phyloP scores from a whole-genome alignment of 2,329 filamentous ascomycete species.

The Eutypa lata region DNA sequence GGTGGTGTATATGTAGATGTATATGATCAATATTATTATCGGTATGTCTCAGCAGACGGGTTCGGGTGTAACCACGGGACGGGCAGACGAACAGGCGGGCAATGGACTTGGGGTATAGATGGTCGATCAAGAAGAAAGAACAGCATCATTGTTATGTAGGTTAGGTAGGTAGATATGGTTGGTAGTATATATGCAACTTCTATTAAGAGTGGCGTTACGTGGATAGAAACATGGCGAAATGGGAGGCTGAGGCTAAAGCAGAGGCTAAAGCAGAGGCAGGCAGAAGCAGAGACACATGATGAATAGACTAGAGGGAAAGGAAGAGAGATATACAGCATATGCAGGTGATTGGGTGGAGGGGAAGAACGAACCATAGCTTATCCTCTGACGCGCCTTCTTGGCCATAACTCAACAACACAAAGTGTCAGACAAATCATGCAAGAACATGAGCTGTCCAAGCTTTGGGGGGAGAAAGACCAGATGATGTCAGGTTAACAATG shows the following conservation, averaged over 20 bases:
- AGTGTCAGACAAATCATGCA: constrained; percentile 17
- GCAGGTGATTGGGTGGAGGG: constrained; percentile 1
- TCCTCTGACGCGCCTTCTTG: constrained; percentile 63
- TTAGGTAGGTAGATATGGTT: neutral
- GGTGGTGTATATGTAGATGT: neutral
- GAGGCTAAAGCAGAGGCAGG: neutral
- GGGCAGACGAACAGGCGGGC: constrained; percentile 1
- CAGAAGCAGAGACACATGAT: neutral
- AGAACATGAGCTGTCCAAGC: neutral
- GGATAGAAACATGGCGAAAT: no score
- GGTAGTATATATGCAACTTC: neutral
- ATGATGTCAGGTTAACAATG: neutral
- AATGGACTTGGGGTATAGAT: neutral
- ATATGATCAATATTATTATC: neutral
- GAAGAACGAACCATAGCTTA: constrained; percentile 58
- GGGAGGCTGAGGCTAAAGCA: no score
- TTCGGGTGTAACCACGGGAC: constrained; percentile 1
- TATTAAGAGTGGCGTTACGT: neutral
- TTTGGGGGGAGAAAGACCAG: neutral
- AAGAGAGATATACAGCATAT: neutral
- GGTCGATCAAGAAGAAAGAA: neutral
- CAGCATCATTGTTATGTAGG: neutral
- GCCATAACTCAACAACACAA: constrained; percentile 42
- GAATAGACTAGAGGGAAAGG: neutral
- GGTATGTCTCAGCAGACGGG: constrained; percentile 1